Evolutionary conservation across 2,329 filamentous ascomycete genomes (phyloP).

Genomic region (Periconia digitata): DNA sequence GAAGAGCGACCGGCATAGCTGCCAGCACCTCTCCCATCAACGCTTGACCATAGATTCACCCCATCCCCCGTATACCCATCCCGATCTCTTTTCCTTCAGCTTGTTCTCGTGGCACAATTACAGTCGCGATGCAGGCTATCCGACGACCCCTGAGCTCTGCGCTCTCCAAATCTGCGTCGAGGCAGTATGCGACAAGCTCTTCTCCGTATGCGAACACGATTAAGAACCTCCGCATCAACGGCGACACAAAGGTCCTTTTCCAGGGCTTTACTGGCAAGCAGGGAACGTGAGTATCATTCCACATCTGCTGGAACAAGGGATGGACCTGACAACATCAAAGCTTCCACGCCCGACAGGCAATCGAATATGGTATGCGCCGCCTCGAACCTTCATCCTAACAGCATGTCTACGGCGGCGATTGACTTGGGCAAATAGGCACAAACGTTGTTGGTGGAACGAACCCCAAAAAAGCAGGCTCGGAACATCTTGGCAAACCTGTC

Average conservation of each 20-base stretch:
- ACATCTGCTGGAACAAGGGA: neutral
- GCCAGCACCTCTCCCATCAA: constrained; percentile 15
- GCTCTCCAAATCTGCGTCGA: constrained; percentile 68
- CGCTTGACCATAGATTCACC: constrained; percentile 6
- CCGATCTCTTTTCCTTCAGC: constrained; percentile 1
- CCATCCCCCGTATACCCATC: constrained; percentile 11
- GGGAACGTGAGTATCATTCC: constrained; percentile 62
- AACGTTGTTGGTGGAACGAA: constrained; percentile 98
- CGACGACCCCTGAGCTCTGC: constrained; percentile 71
- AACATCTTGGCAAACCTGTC: constrained; percentile 88
- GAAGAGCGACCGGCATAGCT: constrained; percentile 9
- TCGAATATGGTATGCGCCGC: constrained; percentile 81
- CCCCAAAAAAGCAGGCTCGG: constrained; percentile 94
- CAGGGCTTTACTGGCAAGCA: constrained; percentile 98
- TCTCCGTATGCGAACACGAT: constrained; percentile 54
- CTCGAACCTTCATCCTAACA: constrained; percentile 14
- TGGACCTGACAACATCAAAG: constrained; percentile 51
- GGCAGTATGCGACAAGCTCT: constrained; percentile 72
- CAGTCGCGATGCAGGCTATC: constrained; percentile 78
- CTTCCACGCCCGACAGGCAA: constrained; percentile 96
- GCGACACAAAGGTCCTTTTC: constrained; percentile 91
- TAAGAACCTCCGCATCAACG: constrained; percentile 85
- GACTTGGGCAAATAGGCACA: constrained; percentile 64
- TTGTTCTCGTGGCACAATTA: constrained; percentile 28
- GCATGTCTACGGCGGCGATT: constrained; percentile 21